Evolutionary conservation across 192 early-diverging fungal species (phyloP), one percentile per base, ranked within the genome.

Genomic region (Haplosporangium gracile): DNA sequence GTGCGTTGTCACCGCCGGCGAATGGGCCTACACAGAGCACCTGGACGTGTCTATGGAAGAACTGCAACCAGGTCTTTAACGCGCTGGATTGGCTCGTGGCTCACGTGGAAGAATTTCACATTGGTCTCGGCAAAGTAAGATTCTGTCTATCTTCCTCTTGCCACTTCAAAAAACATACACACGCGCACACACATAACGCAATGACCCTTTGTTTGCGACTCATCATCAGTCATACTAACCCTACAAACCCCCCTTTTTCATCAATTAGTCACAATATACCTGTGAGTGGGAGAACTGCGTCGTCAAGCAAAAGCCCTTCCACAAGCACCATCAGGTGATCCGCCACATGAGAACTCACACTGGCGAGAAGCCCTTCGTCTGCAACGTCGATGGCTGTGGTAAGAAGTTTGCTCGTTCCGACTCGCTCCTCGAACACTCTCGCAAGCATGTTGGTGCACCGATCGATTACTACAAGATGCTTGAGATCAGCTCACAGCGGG

Each of bases 391-490:
- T 16, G 73, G 79, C 18, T 81, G 79, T 32, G 79, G 79, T 47
- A 95, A 94, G 82, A 88, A 81, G 34, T 96, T 96, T 89, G 93
- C 93, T 40, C 92, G 94, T 36, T 92, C 92, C 51, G 95, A 95
- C 82, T 93, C 92, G 20, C 86, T 96, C 22, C 89, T 90, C 55
- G 90, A 92, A 63, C 95, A 96, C 49, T 74, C 87, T 10, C 85
- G 91, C 68, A 91, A 89, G 22, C 93, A 93, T 60, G 70, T 43
- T 13, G 76, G 76, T n/a, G 70, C 76, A 18, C 65, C 76, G 3
- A 65, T 63, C 9, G 76, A 77, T 42, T 77, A 69, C 29, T 63
- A 42, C 29, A 68, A 69, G 65, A 77, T 70, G 76, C 26, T 77
- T 5, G 76, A 77, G 45, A n/a, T 77, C 20, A 77, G 65, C 65